Conservation (phyloP, 768 basidiomycete genomes). For the Suillus luteus region DNA sequence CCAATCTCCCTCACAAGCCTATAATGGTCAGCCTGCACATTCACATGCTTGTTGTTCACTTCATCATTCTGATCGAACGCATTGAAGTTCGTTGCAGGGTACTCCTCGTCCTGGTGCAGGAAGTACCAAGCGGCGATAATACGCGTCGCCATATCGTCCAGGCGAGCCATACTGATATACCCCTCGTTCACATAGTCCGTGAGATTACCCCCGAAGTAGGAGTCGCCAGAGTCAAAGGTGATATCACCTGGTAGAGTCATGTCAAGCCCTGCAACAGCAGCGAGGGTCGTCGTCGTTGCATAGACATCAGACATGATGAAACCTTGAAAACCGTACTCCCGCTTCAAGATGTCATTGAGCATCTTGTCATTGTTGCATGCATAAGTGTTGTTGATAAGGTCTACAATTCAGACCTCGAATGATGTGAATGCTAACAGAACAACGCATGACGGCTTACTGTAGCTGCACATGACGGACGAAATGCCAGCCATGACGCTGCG, state of each 20-base stretch:
- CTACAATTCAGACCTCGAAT: slow-evolving; percentile 35
- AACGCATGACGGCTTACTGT: slow-evolving; percentile 45
- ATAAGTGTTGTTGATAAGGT: slow-evolving; percentile 67
- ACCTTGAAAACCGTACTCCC: slow-evolving; percentile 77
- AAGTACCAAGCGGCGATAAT: slow-evolving; percentile 74
- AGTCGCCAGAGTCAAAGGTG: slow-evolving; percentile 45
- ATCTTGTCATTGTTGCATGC: slow-evolving; percentile 76
- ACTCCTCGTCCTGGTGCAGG: slow-evolving; percentile 57
- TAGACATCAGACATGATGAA: slow-evolving; percentile 77
- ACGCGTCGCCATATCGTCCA: slow-evolving; percentile 83
- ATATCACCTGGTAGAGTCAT: slow-evolving; percentile 75
- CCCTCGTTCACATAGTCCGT: slow-evolving; percentile 72
- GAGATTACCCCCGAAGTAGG: slow-evolving; percentile 68
- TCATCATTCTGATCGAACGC: slow-evolving; percentile 55
- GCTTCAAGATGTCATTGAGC: slow-evolving; percentile 72
- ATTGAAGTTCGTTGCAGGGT: slow-evolving; percentile 73
- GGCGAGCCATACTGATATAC: slow-evolving; percentile 61
- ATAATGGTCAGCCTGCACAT: slow-evolving; percentile 72
- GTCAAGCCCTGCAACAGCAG: slow-evolving; percentile 62
- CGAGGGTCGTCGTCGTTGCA: slow-evolving; percentile 63
- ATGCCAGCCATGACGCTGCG: slow-evolving; percentile 75
- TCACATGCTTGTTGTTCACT: slow-evolving; percentile 57
- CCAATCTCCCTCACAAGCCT: slow-evolving; percentile 72
- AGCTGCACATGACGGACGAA: slow-evolving; percentile 74
- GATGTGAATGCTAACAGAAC: slow-evolving; percentile 6